These are phyloP conservation scores for Dothistroma pini DNA, from an alignment of 2,329 filamentous ascomycete species.

Conservation along the genomic window DNA sequence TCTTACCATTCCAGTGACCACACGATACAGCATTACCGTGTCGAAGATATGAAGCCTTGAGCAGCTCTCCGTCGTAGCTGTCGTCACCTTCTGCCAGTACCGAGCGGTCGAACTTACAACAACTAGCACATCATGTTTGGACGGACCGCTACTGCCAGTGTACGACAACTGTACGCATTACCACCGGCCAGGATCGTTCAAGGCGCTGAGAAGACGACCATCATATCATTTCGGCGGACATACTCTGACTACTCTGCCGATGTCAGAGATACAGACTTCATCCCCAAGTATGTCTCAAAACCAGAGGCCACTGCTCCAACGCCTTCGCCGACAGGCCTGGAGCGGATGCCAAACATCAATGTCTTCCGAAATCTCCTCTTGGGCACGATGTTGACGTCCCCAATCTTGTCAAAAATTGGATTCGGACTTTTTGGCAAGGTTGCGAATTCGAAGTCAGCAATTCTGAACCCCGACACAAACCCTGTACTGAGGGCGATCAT, in stretches of 20 bases:
- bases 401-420: slow-evolving; percentile 31
- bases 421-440: slow-evolving; percentile 36
- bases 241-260: slow-evolving; percentile 12
- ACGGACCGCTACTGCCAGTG: slow-evolving; percentile 3
- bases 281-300: slow-evolving; percentile 10
- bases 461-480: slow-evolving; percentile 50
- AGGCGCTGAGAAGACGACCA: not conserved
- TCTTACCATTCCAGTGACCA: not conserved
- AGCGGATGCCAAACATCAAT: slow-evolving; percentile 24
- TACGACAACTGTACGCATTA: slow-evolving; percentile 2
- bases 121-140: slow-evolving; percentile 1
- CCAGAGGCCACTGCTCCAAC: slow-evolving; percentile 8
- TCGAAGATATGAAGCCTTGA: slow-evolving; percentile 1
- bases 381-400: slow-evolving; percentile 33
- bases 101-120: slow-evolving; percentile 1
- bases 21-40: not conserved
- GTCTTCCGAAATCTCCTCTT: slow-evolving; percentile 33
- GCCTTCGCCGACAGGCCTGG: slow-evolving; percentile 17
- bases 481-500: slow-evolving; percentile 44
- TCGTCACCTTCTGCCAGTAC: not conserved
- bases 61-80: not conserved
- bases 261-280: slow-evolving; percentile 11
- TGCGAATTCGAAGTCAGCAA: slow-evolving; percentile 41
- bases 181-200: not conserved
- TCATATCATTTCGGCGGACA: not conserved